These are phyloP conservation scores for Kwoniella europaea DNA, from an alignment of 768 basidiomycete genomes.

Conservation along the genomic window DNA sequence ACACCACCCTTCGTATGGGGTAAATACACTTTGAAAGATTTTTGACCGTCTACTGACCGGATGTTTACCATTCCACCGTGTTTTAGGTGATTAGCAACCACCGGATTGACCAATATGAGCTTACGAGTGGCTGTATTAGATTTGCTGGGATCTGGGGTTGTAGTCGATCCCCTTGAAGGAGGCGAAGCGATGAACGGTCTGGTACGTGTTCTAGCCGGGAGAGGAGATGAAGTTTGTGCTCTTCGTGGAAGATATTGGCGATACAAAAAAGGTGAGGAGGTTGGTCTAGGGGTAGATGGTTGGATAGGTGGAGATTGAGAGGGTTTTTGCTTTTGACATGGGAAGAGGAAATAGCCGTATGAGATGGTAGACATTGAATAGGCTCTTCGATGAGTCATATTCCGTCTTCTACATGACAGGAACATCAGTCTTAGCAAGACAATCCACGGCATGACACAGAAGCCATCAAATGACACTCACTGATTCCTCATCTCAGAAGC, in stretches of 20 bases:
- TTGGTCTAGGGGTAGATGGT: background rate
- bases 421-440: background rate
- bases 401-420: background rate
- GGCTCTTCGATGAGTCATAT: slow-evolving; percentile 20
- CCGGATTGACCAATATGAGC: slow-evolving; percentile 44
- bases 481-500: background rate
- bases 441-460: no score
- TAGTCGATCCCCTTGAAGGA: background rate
- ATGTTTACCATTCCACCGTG: slow-evolving; percentile 43
- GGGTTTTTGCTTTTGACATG: background rate
- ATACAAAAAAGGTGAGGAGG: background rate
- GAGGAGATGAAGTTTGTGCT: background rate
- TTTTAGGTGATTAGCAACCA: slow-evolving; percentile 41
- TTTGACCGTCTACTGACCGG: slow-evolving; percentile 32
- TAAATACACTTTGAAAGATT: slow-evolving; percentile 29
- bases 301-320: background rate
- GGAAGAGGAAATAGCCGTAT: slow-evolving; percentile 11
- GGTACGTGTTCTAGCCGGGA: no score
- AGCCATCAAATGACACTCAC: background rate
- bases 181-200: background rate
- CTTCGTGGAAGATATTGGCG: no score
- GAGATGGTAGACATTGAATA: slow-evolving; percentile 19
- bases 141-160: no score
- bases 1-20: slow-evolving; percentile 12
- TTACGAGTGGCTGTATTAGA: slow-evolving; percentile 5